Conservation (phyloP, 2,329 filamentous ascomycete genomes). For the Colletotrichum viniferum region DNA sequence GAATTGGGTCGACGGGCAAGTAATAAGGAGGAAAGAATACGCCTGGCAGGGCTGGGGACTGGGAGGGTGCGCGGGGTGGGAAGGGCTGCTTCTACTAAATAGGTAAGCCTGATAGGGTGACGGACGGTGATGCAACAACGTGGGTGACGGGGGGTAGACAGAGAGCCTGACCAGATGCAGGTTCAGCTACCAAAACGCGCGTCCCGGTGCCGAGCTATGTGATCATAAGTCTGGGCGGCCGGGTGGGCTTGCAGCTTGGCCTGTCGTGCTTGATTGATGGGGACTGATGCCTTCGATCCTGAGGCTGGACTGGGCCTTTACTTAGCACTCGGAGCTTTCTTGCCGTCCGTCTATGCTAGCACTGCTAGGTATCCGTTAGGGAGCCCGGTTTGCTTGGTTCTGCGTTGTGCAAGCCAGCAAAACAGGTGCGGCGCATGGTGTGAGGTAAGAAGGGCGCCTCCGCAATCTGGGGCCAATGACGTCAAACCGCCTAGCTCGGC, state of each 20-base stretch:
- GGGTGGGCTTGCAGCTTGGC: background rate
- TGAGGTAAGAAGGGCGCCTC: background rate
- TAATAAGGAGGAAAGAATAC: background rate
- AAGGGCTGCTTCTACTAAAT: conserved; percentile 6
- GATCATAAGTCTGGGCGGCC: conserved; percentile 18
- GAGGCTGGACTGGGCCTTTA: background rate
- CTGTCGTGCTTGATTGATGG: background rate
- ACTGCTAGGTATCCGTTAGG: background rate
- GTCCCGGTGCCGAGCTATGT: conserved; percentile 4
- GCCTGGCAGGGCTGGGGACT: conserved; percentile 8
- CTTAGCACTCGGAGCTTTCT: background rate
- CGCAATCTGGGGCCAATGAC: conserved; percentile 20
- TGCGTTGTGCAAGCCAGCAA: background rate
- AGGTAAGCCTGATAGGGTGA: background rate
- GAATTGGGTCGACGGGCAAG: background rate
- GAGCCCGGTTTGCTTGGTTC: background rate
- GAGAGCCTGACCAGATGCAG: background rate
- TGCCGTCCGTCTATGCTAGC: background rate
- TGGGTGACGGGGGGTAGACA: background rate
- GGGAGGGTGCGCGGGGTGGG: background rate
- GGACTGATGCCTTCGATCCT: background rate
- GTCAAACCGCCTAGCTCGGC: conserved; percentile 23
- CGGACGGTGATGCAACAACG: background rate
- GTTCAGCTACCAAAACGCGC: conserved; percentile 6
- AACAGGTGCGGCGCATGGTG: conserved; percentile 1